A percentile compares a stretch with the other conserved stretches of the same genome.
phyloP scores from a whole-genome alignment of 768 basidiomycete species.

The Lyophyllum shimeji region DNA sequence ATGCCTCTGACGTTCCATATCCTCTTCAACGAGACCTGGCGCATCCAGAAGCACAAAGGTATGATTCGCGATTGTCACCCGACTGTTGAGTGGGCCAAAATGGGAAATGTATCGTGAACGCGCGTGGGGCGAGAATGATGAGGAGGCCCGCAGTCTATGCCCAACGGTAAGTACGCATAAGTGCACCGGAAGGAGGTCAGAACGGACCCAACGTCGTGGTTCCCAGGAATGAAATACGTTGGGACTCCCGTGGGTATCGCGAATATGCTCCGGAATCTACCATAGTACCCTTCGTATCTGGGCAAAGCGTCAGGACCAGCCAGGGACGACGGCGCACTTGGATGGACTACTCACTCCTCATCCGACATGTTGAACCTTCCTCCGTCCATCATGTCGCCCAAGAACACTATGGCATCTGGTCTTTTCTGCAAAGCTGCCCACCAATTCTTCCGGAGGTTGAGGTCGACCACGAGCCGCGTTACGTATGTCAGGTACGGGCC shows the following conservation, averaged over 20 bases:
- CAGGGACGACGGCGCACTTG: not conserved
- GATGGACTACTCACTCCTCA: slow-evolving; percentile 56
- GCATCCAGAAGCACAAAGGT: slow-evolving; percentile 74
- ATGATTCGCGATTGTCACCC: slow-evolving; percentile 67
- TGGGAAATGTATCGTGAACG: slow-evolving; percentile 62
- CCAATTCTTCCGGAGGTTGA: slow-evolving; percentile 88
- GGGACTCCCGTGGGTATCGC: slow-evolving; percentile 44
- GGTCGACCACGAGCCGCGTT: slow-evolving; percentile 68
- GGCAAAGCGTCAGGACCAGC: not conserved
- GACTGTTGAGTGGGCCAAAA: slow-evolving; percentile 75
- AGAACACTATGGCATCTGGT: slow-evolving; percentile 76
- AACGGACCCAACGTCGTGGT: slow-evolving; percentile 82
- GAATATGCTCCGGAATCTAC: slow-evolving; percentile 74
- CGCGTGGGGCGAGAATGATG: slow-evolving; percentile 45
- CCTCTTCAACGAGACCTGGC: slow-evolving; percentile 74
- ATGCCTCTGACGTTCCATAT: slow-evolving; percentile 45
- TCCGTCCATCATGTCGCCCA: slow-evolving; percentile 93
- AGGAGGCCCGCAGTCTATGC: slow-evolving; percentile 46
- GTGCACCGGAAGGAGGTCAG: not conserved
- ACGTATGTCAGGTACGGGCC: slow-evolving; percentile 53
- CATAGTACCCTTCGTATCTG: slow-evolving; percentile 75
- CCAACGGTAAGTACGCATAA: not conserved
- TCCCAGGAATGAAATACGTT: slow-evolving; percentile 79
- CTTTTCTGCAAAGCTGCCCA: slow-evolving; percentile 53
- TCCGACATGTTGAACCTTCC: slow-evolving; percentile 66